Base-by-base conservation (phyloP, 345 rosid genomes). In the Ailanthus altissimus region DNA sequence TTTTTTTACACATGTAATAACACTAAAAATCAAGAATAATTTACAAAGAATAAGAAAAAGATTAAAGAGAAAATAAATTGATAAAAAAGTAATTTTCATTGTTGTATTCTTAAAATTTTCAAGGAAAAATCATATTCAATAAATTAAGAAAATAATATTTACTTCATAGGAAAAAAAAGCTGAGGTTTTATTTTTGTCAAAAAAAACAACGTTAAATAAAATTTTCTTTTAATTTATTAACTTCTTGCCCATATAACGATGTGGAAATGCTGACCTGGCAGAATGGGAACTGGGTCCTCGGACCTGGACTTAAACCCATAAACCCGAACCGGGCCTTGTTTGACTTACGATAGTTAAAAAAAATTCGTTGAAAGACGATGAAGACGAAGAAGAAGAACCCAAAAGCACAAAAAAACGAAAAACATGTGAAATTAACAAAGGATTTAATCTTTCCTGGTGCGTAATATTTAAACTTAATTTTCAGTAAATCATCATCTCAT, bases 371-470 rank as follows among this genome's bases (percentile, higher is more conserved):
- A 54, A 46, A 2, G 10, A 21, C 50, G 12, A 25, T 32, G 72
- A 42, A 75, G 40, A 53, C 1, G 8, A 9, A 25, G 9, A 51
- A 58, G 12, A 3, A 51, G 62, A 70, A 14, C 12, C 36, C 6
- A 11, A 70, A 6, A 38, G 36, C 12, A 5, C 7, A 59, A n/a
- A 66, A 21, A 45, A 46, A 7, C 7, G 21, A 40, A 58, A 72
- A 42, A 13, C 23, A 72, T 42, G 66, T 57, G 75, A 72, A 72
- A 58, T 53, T 53, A 53, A n/a, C 5, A 36, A 28, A 23, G 71
- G 14, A 15, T 23, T 51, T 38, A 23, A 9, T 21, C 60, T 9
- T 23, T 23, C 66, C 67, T 23, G 53, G 50, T 58, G 40, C 32
- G 75, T 56, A 36, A 4, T 8, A 8, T 53, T 25, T n/a, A 8